Conservation (phyloP, 805 yeast genomes). For the Myxozyma lipomycoides region DNA sequence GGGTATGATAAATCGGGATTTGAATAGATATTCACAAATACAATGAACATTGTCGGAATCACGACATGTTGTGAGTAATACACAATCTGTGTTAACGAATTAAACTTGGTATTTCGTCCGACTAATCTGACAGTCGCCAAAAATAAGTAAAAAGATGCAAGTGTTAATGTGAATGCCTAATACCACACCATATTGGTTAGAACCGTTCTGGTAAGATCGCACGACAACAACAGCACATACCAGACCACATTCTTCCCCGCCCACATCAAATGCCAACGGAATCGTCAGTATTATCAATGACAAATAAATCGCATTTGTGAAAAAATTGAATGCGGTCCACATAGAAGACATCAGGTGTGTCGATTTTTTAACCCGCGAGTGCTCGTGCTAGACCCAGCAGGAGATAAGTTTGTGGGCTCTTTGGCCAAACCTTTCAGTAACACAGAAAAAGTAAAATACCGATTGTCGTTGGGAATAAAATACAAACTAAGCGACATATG, state of each 20-base stretch:
- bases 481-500: not conserved
- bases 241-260: constrained; percentile 86
- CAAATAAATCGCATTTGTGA: constrained; percentile 48
- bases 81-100: constrained; percentile 39
- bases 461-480: not conserved
- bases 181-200: not conserved
- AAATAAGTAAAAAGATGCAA: constrained; percentile 64
- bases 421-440: too few species aligned
- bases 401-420: too few species aligned
- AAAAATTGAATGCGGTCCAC: constrained; percentile 24
- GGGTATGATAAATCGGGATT: constrained; percentile 17
- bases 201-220: not conserved
- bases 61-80: constrained; percentile 80
- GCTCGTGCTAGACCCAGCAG: too few species aligned
- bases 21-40: constrained; percentile 42
- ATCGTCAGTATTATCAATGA: constrained; percentile 71
- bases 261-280: constrained; percentile 90
- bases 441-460: too few species aligned
- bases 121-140: constrained; percentile 69
- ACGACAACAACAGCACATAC: constrained; percentile 5
- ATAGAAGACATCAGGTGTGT: constrained; percentile 11
- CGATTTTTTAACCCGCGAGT: too few species aligned
- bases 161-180: constrained; percentile 64
- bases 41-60: constrained; percentile 73
- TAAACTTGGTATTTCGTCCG: constrained; percentile 39